Evolutionary conservation across 2,329 filamentous ascomycete species (phyloP).

Genomic region (Paraphaeosphaeria sporulosa): DNA sequence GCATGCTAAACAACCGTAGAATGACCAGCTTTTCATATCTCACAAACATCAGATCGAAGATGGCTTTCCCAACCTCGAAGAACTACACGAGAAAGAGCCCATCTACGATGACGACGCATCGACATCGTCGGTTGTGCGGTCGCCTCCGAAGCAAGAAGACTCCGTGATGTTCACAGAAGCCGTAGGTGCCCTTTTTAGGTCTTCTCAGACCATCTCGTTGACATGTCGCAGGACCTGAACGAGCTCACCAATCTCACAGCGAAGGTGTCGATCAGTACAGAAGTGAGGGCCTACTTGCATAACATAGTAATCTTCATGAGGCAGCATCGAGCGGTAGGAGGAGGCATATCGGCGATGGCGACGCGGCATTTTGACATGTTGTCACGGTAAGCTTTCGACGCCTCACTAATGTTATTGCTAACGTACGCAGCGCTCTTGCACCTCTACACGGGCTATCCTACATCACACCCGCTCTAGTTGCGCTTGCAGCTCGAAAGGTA

Average conservation of each 20-base stretch:
- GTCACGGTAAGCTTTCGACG: constrained; percentile 57
- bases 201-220: neutral
- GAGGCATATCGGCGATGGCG: constrained; percentile 78
- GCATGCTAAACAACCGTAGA: constrained; percentile 65
- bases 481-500: constrained; percentile 82
- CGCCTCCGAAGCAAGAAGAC: constrained; percentile 29
- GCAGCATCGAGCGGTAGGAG: constrained; percentile 82
- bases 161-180: constrained; percentile 52
- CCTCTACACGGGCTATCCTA: constrained; percentile 82
- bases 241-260: constrained; percentile 66
- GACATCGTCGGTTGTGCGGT: constrained; percentile 49
- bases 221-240: constrained; percentile 58
- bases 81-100: constrained; percentile 45
- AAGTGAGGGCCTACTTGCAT: constrained; percentile 83
- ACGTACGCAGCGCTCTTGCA: constrained; percentile 68
- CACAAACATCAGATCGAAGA: constrained; percentile 80
- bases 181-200: constrained; percentile 41
- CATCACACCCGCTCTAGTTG: constrained; percentile 83
- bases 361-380: constrained; percentile 79
- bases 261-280: constrained; percentile 71
- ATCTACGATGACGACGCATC: constrained; percentile 40
- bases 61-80: constrained; percentile 78
- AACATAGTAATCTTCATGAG: constrained; percentile 88
- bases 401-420: constrained; percentile 27
- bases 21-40: constrained; percentile 86